These are phyloP conservation scores for Hypholoma sublateritium DNA, from an alignment of 768 basidiomycete species.

Conservation along the genomic window DNA sequence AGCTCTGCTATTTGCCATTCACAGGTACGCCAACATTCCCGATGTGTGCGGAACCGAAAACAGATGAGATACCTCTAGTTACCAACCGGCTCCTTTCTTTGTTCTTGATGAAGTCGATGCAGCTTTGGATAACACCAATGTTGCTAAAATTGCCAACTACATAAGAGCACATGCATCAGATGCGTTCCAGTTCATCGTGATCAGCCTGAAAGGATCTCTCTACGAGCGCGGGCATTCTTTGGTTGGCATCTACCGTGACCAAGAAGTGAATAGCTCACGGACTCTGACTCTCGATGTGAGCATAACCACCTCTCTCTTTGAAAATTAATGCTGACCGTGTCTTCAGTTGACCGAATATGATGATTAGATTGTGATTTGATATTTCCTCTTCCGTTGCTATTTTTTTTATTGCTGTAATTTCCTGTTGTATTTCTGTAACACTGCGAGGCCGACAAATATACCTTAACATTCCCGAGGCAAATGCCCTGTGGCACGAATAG, in stretches of 20 bases:
- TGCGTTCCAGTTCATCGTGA: slow-evolving; percentile 93
- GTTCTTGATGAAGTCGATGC: slow-evolving; percentile 99
- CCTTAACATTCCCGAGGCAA: neutral
- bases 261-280: slow-evolving; percentile 89
- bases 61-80: slow-evolving; percentile 46
- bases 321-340: neutral
- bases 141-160: slow-evolving; percentile 93
- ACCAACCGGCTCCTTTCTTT: slow-evolving; percentile 96
- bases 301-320: slow-evolving; percentile 4
- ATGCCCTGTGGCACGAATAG: neutral
- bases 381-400: neutral
- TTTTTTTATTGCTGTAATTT: slow-evolving; percentile 4
- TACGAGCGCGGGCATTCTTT: slow-evolving; percentile 89
- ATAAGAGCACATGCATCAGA: slow-evolving; percentile 83
- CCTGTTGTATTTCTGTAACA: slow-evolving; percentile 7
- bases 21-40: slow-evolving; percentile 55
- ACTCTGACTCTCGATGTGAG: slow-evolving; percentile 90
- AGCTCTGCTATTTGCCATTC: slow-evolving; percentile 95
- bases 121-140: slow-evolving; percentile 98
- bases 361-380: slow-evolving; percentile 31
- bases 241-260: slow-evolving; percentile 93
- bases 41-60: neutral
- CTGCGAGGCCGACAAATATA: neutral
- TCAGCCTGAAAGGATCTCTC: slow-evolving; percentile 91
- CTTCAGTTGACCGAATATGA: slow-evolving; percentile 62